Conservation (phyloP, 1,139 yeast species). For the Diutina rugosa region DNA sequence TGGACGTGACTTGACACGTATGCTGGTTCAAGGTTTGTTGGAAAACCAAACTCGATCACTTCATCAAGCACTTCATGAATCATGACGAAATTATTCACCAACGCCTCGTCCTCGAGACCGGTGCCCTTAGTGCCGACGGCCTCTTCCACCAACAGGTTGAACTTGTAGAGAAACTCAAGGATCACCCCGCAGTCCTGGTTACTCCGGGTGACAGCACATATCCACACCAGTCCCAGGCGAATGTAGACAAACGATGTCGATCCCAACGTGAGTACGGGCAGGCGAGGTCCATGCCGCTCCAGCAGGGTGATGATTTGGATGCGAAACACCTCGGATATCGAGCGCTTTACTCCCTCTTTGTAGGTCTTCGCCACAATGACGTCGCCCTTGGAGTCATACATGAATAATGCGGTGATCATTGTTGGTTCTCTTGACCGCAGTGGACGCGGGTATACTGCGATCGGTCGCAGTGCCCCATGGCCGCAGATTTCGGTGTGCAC, state of each 20-base stretch:
- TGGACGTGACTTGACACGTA: slow-evolving; percentile 9
- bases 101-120: slow-evolving; percentile 16
- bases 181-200: slow-evolving; percentile 77
- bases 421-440: background rate
- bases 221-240: slow-evolving; percentile 56
- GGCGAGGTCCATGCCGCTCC: slow-evolving; percentile 21
- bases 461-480: background rate
- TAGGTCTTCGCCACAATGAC: slow-evolving; percentile 68
- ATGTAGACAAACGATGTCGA: slow-evolving; percentile 85
- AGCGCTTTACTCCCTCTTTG: slow-evolving; percentile 36
- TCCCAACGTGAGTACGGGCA: slow-evolving; percentile 85
- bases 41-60: slow-evolving; percentile 70
- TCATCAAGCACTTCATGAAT: slow-evolving; percentile 74
- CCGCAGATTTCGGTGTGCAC: background rate
- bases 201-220: slow-evolving; percentile 79
- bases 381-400: slow-evolving; percentile 75
- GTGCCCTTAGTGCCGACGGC: slow-evolving; percentile 11
- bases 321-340: slow-evolving; percentile 81
- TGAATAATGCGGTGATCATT: slow-evolving; percentile 72
- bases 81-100: slow-evolving; percentile 42
- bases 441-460: background rate
- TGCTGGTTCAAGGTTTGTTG: slow-evolving; percentile 51
- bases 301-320: slow-evolving; percentile 62
- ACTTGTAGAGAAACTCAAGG: slow-evolving; percentile 62
- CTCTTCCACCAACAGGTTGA: slow-evolving; percentile 30